A percentile compares a stretch with the other conserved stretches of the same genome.
Evolutionary conservation across 352 stramenopile genomes (phyloP).

Genomic region (Globisporangium heterothallicum): DNA sequence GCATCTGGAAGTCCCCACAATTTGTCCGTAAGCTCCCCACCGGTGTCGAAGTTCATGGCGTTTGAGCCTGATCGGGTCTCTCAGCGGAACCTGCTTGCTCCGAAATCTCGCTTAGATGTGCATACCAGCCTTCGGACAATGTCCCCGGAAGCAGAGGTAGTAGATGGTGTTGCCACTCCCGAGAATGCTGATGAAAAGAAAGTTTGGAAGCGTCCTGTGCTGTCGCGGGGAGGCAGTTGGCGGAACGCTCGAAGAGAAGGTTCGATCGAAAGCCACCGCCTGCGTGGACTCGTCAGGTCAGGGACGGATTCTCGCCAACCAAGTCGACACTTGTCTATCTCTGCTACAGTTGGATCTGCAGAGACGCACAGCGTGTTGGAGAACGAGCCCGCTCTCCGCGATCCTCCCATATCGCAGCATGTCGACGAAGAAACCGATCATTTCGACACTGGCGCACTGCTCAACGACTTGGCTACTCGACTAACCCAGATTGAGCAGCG

Average conservation of each 20-base stretch:
- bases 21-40: constrained; percentile 1
- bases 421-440: constrained; percentile 4
- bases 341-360: constrained; percentile 11
- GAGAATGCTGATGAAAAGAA: constrained; percentile 30
- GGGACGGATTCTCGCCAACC: constrained; percentile 17
- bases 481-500: constrained; percentile 14
- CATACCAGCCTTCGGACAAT: neutral
- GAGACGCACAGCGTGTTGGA: constrained; percentile 21
- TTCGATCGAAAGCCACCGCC: constrained; percentile 26
- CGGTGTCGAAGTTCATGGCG: constrained; percentile 20
- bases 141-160: constrained; percentile 1
- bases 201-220: constrained; percentile 22
- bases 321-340: constrained; percentile 26
- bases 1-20: constrained; percentile 7
- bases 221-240: constrained; percentile 43
- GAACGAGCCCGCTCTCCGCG: constrained; percentile 19
- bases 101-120: constrained; percentile 4
- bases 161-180: constrained; percentile 21
- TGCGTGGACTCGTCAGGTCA: constrained; percentile 27
- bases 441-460: constrained; percentile 1
- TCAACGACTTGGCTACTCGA: constrained; percentile 6
- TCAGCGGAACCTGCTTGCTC: constrained; percentile 43
- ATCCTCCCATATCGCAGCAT: neutral
- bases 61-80: constrained; percentile 64
- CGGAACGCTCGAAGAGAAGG: constrained; percentile 37